Conservation (phyloP, 2,329 filamentous ascomycete genomes). For the Aspergillus piperis region DNA sequence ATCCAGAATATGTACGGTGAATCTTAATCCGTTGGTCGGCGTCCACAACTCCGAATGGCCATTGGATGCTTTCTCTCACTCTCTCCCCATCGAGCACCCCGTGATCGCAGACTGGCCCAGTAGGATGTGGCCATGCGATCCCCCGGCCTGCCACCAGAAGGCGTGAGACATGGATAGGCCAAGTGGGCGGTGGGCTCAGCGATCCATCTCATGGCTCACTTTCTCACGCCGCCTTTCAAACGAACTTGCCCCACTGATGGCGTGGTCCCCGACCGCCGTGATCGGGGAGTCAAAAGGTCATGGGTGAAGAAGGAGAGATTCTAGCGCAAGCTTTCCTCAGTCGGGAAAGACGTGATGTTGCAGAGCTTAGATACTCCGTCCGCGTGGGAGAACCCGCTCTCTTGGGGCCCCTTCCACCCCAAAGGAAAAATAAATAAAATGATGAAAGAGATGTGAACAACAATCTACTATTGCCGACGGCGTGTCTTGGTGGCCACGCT, state of each 20-base stretch:
- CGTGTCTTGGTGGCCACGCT: background rate
- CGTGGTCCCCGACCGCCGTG: background rate
- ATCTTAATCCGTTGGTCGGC: background rate
- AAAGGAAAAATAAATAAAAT: too few species aligned
- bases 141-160: background rate
- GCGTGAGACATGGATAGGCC: background rate
- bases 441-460: background rate
- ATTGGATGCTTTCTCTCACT: background rate
- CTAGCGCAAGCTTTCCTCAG: background rate
- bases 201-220: background rate
- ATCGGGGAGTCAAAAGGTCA: background rate
- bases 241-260: background rate
- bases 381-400: background rate
- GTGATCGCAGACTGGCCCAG: conserved; percentile 10
- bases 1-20: conserved; percentile 21
- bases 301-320: background rate
- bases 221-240: background rate
- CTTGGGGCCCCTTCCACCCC: background rate
- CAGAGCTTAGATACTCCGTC: conserved; percentile 1
- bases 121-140: conserved; percentile 6
- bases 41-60: background rate
- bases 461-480: conserved; percentile 1
- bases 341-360: conserved; percentile 3
- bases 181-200: background rate
- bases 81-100: background rate